These are phyloP conservation scores for Suillus paluster DNA, from an alignment of 768 basidiomycete genomes.

Conservation along the genomic window DNA sequence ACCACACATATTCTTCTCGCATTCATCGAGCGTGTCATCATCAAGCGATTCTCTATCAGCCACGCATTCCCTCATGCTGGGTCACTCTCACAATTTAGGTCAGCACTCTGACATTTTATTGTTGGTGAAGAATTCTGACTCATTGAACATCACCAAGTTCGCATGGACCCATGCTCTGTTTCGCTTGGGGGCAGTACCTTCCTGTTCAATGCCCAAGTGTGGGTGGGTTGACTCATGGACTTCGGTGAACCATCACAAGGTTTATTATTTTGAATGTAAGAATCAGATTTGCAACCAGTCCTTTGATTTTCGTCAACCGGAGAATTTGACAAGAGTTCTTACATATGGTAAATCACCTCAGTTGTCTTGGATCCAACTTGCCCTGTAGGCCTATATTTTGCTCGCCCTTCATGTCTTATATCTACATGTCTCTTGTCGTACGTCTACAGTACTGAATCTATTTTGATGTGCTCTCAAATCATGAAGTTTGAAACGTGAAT, in stretches of 20 bases:
- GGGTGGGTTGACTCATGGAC: not conserved
- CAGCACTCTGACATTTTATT: not conserved
- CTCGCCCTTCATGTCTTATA: conserved; percentile 1
- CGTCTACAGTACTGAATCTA: not conserved
- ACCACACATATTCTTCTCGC: not conserved
- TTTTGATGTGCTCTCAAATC: not conserved
- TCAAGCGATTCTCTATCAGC: not conserved
- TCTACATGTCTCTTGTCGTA: not conserved
- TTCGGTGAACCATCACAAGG: not conserved
- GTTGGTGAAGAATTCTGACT: not conserved
- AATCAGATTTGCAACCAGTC: not conserved
- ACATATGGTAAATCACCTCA: not conserved
- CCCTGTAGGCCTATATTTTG: conserved; percentile 1
- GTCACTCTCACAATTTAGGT: not conserved
- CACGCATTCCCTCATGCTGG: not conserved
- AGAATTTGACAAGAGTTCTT: not conserved
- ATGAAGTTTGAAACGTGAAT: not conserved
- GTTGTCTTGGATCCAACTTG: not conserved
- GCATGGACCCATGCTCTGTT: not conserved
- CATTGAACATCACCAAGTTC: not conserved
- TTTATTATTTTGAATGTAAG: not conserved
- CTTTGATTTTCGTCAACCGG: not conserved
- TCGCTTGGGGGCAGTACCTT: not conserved
- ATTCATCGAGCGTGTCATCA: not conserved
- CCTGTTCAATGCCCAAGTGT: not conserved